These are phyloP conservation scores for Leccinum fibrillosum DNA, from an alignment of 768 basidiomycete species.

Conservation along the genomic window DNA sequence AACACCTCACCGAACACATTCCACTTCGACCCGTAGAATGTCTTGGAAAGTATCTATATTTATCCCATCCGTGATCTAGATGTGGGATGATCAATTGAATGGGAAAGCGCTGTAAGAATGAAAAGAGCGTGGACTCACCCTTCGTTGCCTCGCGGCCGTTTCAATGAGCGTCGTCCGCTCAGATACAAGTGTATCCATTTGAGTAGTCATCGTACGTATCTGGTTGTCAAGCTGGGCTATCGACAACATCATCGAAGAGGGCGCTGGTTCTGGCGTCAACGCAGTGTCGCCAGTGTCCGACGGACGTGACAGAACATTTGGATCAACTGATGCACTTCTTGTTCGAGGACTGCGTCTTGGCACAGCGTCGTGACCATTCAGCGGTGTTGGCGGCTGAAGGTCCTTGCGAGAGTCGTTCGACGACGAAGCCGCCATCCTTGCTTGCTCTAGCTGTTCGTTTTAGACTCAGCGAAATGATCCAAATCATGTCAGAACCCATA, in stretches of 20 bases:
- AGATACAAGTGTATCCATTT: constrained; percentile 35
- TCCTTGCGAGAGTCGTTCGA: neutral
- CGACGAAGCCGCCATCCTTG: constrained; percentile 5
- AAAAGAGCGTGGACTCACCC: constrained; percentile 13
- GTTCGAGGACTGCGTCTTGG: constrained; percentile 8
- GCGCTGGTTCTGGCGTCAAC: neutral
- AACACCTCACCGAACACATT: constrained; percentile 34
- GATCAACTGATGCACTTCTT: constrained; percentile 23
- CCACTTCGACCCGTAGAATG: constrained; percentile 30
- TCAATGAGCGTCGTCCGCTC: constrained; percentile 35
- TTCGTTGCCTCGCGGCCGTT: constrained; percentile 18
- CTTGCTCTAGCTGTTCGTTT: constrained; percentile 22
- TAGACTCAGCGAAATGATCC: neutral
- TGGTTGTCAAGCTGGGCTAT: constrained; percentile 35
- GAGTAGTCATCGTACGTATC: constrained; percentile 32
- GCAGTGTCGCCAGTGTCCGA: neutral
- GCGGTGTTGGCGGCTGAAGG: neutral
- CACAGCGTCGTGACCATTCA: neutral
- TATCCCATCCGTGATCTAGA: constrained; percentile 16
- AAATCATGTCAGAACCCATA: constrained; percentile 14
- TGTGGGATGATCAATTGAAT: neutral
- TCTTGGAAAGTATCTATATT: constrained; percentile 21
- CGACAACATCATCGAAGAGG: constrained; percentile 13
- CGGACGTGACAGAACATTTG: constrained; percentile 11
- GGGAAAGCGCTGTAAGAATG: neutral